Base-by-base conservation (phyloP, 805 yeast species). In the Lachancea lanzarotensis region DNA sequence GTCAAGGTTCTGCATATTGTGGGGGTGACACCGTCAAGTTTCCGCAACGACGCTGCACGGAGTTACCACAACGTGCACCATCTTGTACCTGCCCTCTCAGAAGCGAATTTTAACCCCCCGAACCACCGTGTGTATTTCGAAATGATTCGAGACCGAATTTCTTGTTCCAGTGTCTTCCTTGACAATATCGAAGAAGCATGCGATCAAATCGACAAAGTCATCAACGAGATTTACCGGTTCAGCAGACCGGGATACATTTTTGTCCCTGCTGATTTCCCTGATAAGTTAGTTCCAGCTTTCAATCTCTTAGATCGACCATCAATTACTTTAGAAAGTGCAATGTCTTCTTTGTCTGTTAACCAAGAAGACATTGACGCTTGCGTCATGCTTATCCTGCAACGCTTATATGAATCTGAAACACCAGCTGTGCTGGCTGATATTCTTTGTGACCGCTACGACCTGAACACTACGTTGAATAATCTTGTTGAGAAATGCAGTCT, bases 221-320 rank as follows among this genome's bases (percentile, higher is more conserved):
- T 90, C 45, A 57, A 56, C 36, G 68, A 72, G 15, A 78, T 86
- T 22, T 66, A 78, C 51, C 68, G 62, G 32, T 70, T 75, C 38
- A 79, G 82, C 32, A 78, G 81, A 60, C 97, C 97, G 0, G 96
- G 95, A 13, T 89, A 84, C 56, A 60, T 89, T 40, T 86, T 78
- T 59, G 62, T 90, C 38, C 96, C 97, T 1, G 68, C 75, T 35
- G 90, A 89, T 59, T 62, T 85, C 52, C 76, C 79, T 9, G 78
- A 79, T 34, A 52, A 48, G 48, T 31, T 52, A 25, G 63, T 62
- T n/a, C 78, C 81, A 72, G 22, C 32, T 11, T 10, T 19, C 62
- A 74, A 53, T 73, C 25, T 35, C 13, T 16, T 9, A 9, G 15
- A 33, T 6, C 12, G 15, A 72, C 74, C 40, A 6, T 9, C 33